These are phyloP conservation scores for Debaryomycetaceae sp. DNA, from an alignment of 1,139 yeast genomes.

Conservation along the genomic window DNA sequence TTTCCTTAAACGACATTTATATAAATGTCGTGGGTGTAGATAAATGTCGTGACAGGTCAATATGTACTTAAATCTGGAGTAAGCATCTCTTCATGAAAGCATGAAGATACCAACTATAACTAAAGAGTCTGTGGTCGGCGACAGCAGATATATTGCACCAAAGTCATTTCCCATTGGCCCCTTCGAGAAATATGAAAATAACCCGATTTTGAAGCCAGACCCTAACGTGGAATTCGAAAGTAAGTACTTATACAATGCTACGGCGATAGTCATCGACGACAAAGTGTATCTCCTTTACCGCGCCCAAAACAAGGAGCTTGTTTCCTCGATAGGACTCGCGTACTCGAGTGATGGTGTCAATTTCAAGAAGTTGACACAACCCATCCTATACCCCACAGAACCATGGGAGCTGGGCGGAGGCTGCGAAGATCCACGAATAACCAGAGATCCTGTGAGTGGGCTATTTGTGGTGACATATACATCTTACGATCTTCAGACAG, in stretches of 20 bases:
- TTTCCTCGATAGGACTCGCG: constrained; percentile 39
- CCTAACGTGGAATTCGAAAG: constrained; percentile 40
- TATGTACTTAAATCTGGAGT: background rate
- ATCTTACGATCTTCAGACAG: constrained; percentile 34
- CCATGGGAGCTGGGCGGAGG: constrained; percentile 44
- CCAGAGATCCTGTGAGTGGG: constrained; percentile 35
- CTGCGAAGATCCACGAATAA: constrained; percentile 44
- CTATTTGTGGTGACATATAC: constrained; percentile 42
- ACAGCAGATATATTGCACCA: constrained; percentile 33
- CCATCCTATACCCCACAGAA: constrained; percentile 37
- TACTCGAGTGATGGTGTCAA: constrained; percentile 41
- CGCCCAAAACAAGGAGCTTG: constrained; percentile 36
- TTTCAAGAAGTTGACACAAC: constrained; percentile 30
- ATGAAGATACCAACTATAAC: constrained; percentile 33
- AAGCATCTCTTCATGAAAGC: background rate
- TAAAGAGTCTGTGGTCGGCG: constrained; percentile 28
- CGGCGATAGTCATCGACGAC: constrained; percentile 42
- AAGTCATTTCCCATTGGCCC: constrained; percentile 43
- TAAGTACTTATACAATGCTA: constrained; percentile 42
- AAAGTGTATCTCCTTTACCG: constrained; percentile 38
- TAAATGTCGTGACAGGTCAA: background rate
- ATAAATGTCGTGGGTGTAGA: background rate
- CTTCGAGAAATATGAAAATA: constrained; percentile 30
- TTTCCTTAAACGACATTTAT: background rate
- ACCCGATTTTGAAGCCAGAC: constrained; percentile 41